These are phyloP conservation scores for Coemansia nantahalensis DNA, from an alignment of 192 early-diverging fungal species.

Conservation along the genomic window DNA sequence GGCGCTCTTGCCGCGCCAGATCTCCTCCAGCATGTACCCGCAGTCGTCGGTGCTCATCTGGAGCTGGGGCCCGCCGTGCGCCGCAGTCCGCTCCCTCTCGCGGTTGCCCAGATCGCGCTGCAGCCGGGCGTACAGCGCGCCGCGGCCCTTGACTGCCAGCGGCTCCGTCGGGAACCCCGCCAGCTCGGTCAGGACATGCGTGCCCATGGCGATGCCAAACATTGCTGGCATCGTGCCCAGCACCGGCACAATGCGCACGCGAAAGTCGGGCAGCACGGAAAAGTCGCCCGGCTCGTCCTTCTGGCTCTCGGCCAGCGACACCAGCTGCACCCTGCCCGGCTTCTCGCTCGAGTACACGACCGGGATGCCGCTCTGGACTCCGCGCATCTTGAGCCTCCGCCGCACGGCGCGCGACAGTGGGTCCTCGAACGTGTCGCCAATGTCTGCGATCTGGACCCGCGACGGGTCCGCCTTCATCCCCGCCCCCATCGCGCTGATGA, in stretches of 20 bases:
- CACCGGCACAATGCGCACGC: constrained; percentile 80
- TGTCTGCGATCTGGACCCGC: constrained; percentile 93
- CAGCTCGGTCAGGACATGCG: constrained; percentile 72
- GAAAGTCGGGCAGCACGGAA: constrained; percentile 89
- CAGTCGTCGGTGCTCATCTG: constrained; percentile 61
- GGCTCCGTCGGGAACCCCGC: constrained; percentile 68
- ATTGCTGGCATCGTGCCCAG: constrained; percentile 90
- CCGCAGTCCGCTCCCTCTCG: constrained; percentile 32
- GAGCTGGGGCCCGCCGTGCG: constrained; percentile 29
- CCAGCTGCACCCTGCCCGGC: constrained; percentile 81
- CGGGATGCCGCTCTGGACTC: constrained; percentile 76
- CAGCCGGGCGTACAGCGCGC: constrained; percentile 68
- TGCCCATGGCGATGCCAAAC: constrained; percentile 92
- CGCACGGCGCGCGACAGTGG: constrained; percentile 87
- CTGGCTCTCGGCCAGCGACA: constrained; percentile 86
- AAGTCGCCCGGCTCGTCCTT: constrained; percentile 84
- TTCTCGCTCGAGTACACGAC: constrained; percentile 97
- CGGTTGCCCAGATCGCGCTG: constrained; percentile 70
- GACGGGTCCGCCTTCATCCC: constrained; percentile 98
- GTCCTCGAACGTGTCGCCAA: constrained; percentile 92
- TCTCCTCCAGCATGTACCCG: constrained; percentile 87
- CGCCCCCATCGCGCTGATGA: constrained; percentile 96
- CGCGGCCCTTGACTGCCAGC: constrained; percentile 69
- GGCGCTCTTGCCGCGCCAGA: constrained; percentile 78
- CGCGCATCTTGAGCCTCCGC: constrained; percentile 63